phyloP scores from a whole-genome alignment of 2,329 filamentous ascomycete species.

The Capronia americana region DNA sequence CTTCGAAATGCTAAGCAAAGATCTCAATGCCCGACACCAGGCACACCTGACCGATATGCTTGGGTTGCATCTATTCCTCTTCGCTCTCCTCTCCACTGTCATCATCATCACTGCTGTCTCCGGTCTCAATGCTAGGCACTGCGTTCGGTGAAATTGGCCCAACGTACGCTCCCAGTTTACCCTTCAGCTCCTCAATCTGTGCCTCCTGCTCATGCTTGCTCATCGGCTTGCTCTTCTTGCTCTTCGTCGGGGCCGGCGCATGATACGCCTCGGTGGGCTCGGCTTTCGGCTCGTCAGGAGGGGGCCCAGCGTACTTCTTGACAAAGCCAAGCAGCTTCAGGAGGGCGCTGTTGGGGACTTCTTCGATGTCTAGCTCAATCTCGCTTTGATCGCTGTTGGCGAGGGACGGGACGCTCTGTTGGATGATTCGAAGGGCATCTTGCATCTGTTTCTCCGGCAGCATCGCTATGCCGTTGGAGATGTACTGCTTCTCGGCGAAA shows the following conservation, averaged over 20 bases:
- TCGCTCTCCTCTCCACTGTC: conserved; percentile 58
- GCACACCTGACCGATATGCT: neutral
- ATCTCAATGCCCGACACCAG: neutral
- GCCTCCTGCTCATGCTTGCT: conserved; percentile 59
- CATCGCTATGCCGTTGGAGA: conserved; percentile 82
- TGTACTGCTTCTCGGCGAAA: conserved; percentile 85
- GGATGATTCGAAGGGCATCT: conserved; percentile 86
- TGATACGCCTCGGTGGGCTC: conserved; percentile 36
- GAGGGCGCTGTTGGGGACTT: conserved; percentile 55
- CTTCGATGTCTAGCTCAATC: conserved; percentile 57
- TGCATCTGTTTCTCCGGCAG: conserved; percentile 79
- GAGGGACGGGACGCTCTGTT: conserved; percentile 78
- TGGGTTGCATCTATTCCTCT: conserved; percentile 48
- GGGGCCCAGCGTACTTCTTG: conserved; percentile 54
- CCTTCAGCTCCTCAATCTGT: conserved; percentile 56
- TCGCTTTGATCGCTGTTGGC: conserved; percentile 58
- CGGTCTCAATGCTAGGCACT: conserved; percentile 51
- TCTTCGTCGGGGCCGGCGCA: conserved; percentile 49
- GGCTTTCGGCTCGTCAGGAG: conserved; percentile 52
- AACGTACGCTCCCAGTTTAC: conserved; percentile 54
- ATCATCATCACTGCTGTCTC: conserved; percentile 56
- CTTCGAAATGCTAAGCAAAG: conserved; percentile 1
- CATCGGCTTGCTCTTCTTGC: conserved; percentile 61
- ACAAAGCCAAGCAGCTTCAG: conserved; percentile 55
- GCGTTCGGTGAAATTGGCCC: conserved; percentile 52